Conservation (phyloP, 2,329 filamentous ascomycete species). For the Kalmusia sp. region DNA sequence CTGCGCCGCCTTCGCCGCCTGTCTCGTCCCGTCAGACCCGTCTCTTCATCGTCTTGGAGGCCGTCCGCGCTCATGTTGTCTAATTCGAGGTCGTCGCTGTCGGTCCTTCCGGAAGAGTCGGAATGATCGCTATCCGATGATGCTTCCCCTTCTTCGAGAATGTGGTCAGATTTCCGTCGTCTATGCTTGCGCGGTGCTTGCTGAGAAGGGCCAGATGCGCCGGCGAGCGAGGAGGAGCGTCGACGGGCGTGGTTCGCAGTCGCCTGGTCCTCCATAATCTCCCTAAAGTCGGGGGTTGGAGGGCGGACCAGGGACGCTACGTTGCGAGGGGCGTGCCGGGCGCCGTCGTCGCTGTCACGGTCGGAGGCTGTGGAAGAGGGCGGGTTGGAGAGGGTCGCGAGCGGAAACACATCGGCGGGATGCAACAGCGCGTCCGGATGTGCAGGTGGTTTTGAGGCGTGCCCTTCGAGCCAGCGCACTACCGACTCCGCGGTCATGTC, state of each 20-base stretch:
- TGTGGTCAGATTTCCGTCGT: constrained; percentile 38
- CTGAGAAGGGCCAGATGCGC: constrained; percentile 28
- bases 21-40: constrained; percentile 79
- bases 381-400: constrained; percentile 42
- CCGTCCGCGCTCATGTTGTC: constrained; percentile 72
- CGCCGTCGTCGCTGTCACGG: constrained; percentile 26
- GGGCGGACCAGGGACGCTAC: constrained; percentile 40
- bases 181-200: constrained; percentile 34
- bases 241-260: constrained; percentile 33
- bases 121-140: constrained; percentile 36
- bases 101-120: constrained; percentile 43
- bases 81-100: constrained; percentile 62
- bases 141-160: constrained; percentile 43
- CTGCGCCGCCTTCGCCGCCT: constrained; percentile 71
- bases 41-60: constrained; percentile 84
- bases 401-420: constrained; percentile 46
- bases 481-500: constrained; percentile 30
- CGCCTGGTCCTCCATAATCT: constrained; percentile 38
- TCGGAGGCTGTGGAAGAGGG: constrained; percentile 39
- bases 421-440: constrained; percentile 37
- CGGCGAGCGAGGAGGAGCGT: constrained; percentile 44
- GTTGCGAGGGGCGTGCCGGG: constrained; percentile 22
- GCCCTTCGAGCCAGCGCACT: constrained; percentile 41
- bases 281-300: constrained; percentile 40
- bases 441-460: constrained; percentile 29